Base-by-base conservation (phyloP, 192 early-diverging fungal species). In the Pilobolus umbonatus region DNA sequence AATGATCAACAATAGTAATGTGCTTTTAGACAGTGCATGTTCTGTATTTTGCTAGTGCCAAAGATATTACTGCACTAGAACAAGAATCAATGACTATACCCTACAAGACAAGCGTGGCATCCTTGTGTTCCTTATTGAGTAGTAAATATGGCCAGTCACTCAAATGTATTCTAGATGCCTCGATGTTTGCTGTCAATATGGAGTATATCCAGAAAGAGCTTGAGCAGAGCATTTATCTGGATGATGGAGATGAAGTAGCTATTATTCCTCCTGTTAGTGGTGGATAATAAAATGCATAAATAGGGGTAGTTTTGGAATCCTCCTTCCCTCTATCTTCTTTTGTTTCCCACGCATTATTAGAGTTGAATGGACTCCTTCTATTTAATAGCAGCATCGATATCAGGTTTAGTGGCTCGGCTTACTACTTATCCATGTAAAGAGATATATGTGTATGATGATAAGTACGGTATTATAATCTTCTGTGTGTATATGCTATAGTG, bases 251-350 rank as follows among this genome's bases (percentile, higher is more conserved):
- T 29, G 85, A 85, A 54, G 63, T 84, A 28, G 83, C 83, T 19
- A 56, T 86, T 25, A 86, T 86, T 22, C 83, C 85, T 26, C 85
- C 85, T 26, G 81, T 86, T 29, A 82, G 80, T 59, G 85, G 85
- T 24, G 85, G 85, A 30, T 86, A 60, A 73, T 28, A 34, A 31
- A 34, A 43, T 10, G 8, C 29, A 4, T 40, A n/a, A n/a, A 9
- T 54, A 19, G 21, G 22, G 22, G 46, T 30, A 31, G 15, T n/a
- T n/a, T 11, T 26, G 43, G 14, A 14, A 8, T 45, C 19, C n/a
- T 45, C 2, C 22, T 47, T 47, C 26, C 2, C 25, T 24, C 46
- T 47, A 1, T 47, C 47, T 49, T 48, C 15, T 48, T 48, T n/a
- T 35, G 5, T 35, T 38, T 40, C n/a, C n/a, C 4, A 12, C 17